phyloP scores from a whole-genome alignment of 2,329 filamentous ascomycete genomes.

The Raffaelea arxii region DNA sequence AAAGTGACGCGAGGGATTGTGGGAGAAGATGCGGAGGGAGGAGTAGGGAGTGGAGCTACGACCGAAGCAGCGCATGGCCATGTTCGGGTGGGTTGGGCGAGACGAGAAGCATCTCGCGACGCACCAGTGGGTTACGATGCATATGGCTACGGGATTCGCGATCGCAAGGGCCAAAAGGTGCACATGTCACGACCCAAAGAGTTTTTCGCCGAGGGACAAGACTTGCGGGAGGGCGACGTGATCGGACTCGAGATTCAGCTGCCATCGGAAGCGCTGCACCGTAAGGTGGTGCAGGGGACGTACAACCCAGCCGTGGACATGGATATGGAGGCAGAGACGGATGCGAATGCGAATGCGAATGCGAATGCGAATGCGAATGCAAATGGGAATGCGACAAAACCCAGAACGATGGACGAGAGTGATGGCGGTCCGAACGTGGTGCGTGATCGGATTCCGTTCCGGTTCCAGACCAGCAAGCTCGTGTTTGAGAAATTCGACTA shows the following conservation, averaged over 20 bases:
- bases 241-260: constrained; percentile 89
- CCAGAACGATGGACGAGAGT: not conserved
- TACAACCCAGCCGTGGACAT: constrained; percentile 81
- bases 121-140: constrained; percentile 79
- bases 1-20: constrained; percentile 64
- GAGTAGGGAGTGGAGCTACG: constrained; percentile 37
- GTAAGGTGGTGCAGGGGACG: constrained; percentile 75
- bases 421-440: constrained; percentile 69
- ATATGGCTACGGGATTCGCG: constrained; percentile 89
- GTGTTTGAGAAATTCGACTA: constrained; percentile 94
- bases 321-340: constrained; percentile 49
- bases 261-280: constrained; percentile 74
- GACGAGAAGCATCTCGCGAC: constrained; percentile 72
- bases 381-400: not conserved
- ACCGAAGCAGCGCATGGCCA: constrained; percentile 51
- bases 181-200: constrained; percentile 90
- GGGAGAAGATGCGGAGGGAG: constrained; percentile 35
- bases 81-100: constrained; percentile 79
- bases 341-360: constrained; percentile 18
- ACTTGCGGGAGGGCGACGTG: constrained; percentile 82
- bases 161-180: constrained; percentile 82
- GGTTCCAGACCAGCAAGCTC: constrained; percentile 75
- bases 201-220: constrained; percentile 70
- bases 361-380: constrained; percentile 24
- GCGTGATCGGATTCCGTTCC: constrained; percentile 87